Conservation (phyloP, 2,329 filamentous ascomycete species). For the Cladosporium austrohemisphaericum region DNA sequence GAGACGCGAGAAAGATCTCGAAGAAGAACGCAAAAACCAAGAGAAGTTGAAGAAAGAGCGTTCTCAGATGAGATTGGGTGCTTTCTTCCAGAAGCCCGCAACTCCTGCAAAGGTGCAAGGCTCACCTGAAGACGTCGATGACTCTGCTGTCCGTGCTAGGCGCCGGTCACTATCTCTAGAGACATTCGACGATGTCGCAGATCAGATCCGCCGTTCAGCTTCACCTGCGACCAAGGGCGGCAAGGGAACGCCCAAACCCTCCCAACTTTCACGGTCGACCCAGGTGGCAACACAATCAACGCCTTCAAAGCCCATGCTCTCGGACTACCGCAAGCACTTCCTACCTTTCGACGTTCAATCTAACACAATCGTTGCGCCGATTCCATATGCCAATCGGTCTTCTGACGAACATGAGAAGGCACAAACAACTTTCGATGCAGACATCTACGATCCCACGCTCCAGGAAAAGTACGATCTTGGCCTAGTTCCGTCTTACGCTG, state of each 20-base stretch:
- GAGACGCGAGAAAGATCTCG: constrained; percentile 37
- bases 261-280: constrained; percentile 14
- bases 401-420: constrained; percentile 16
- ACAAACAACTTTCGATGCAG: constrained; percentile 28
- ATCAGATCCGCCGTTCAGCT: constrained; percentile 22
- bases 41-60: constrained; percentile 32
- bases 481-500: constrained; percentile 21
- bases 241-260: constrained; percentile 25
- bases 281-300: background rate
- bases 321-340: constrained; percentile 61
- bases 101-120: constrained; percentile 28
- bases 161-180: constrained; percentile 35
- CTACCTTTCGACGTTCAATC: constrained; percentile 76
- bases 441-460: constrained; percentile 27
- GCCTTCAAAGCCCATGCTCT: constrained; percentile 27
- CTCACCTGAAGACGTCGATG: constrained; percentile 25
- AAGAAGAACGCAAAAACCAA: constrained; percentile 29
- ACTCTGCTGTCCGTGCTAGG: constrained; percentile 32
- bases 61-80: constrained; percentile 38
- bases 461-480: constrained; percentile 32
- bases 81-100: constrained; percentile 43
- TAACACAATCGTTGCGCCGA: constrained; percentile 65
- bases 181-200: constrained; percentile 27
- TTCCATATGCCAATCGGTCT: constrained; percentile 19
- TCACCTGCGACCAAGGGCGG: constrained; percentile 24